Percentiles rank a stretch among this genome's conserved stretches.
Evolutionary conservation across 164 flowering plant species (phyloP).

Genomic region (Macadamia integrifolia): DNA sequence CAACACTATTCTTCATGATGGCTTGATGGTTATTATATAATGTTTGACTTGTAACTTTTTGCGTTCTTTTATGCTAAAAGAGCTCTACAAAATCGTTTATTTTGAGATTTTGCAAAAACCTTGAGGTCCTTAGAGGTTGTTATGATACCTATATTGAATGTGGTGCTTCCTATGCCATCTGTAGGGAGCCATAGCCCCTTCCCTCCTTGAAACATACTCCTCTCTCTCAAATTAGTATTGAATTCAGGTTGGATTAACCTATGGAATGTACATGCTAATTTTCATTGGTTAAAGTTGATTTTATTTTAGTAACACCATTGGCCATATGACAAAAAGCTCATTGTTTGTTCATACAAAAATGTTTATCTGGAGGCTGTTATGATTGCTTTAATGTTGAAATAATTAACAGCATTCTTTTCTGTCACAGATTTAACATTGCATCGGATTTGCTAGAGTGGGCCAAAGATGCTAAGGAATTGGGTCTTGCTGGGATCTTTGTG

Average conservation of each 20-base stretch:
- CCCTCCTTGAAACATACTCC: neutral
- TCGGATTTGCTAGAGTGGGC: constrained; percentile 82
- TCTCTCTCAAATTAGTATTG: too few relatives aligned
- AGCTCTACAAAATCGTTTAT: too few relatives aligned
- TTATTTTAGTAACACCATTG: neutral
- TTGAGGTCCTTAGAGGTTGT: too few relatives aligned
- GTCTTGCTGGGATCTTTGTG: constrained; percentile 92
- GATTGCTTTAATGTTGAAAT: neutral
- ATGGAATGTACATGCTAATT: neutral
- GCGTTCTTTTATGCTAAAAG: too few relatives aligned
- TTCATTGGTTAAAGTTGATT: neutral
- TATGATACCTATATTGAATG: too few relatives aligned
- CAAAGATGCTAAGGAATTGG: constrained; percentile 63
- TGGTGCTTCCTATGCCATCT: neutral
- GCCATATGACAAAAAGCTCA: neutral
- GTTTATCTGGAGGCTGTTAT: neutral
- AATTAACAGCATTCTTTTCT: constrained; percentile 4
- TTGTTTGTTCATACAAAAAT: neutral
- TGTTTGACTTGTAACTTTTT: too few relatives aligned
- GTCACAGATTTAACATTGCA: constrained; percentile 87
- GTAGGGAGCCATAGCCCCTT: constrained; percentile 3
- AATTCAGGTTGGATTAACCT: neutral
- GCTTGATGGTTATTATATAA: too few relatives aligned
- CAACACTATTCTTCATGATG: too few relatives aligned
- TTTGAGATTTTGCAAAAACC: too few relatives aligned